Base-by-base conservation (phyloP, 176 grass and related monocot species). In the Neostapfia colusana region DNA sequence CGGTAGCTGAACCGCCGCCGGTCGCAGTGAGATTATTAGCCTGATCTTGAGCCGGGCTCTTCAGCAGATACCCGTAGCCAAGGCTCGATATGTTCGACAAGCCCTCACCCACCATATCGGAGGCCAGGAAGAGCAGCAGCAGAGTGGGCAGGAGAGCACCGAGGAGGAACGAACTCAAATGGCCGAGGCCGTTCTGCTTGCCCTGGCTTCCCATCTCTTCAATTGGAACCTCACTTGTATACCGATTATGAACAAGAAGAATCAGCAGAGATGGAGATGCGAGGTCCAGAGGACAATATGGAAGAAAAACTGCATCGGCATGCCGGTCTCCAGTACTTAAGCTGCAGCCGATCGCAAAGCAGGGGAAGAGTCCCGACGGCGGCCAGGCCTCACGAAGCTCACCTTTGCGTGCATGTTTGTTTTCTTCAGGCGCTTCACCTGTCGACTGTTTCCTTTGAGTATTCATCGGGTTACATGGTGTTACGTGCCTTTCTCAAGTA, bases 121-220 rank as follows among this genome's bases (percentile, higher is more conserved):
- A 86, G 28, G 85, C 70, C 50, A 82, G 48, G 67, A 86, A 64
- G 55, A 90, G n/a, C 37, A 90, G 41, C 23, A 79, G 72, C n/a
- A 83, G 15, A 1, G 83, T 83, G 26, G 88, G 79, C 43, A 60
- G 58, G 36, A 81, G 67, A 17, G 83, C 79, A 5, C 88, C 88
- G 28, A 90, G 74, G 55, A 90, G 10, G 77, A 86, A 90, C 5
- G 79, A 63, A 41, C 49, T 10, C 54, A 58, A 49, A 45, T 81
- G 70, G 44, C 31, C 46, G 2, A 40, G n/a, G 36, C 23, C 74
- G 46, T 5, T 40, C 36, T 54, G 63, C 76, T 79, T 79, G 16
- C 48, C 26, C 6, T 37, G 67, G 36, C 57, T 61, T 51, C 81
- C 56, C 74, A 83, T 72, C 1, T 31, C 11, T 48, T 48, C 45